phyloP scores from a whole-genome alignment of 768 basidiomycete species.

The Boletus rubroflammeus region DNA sequence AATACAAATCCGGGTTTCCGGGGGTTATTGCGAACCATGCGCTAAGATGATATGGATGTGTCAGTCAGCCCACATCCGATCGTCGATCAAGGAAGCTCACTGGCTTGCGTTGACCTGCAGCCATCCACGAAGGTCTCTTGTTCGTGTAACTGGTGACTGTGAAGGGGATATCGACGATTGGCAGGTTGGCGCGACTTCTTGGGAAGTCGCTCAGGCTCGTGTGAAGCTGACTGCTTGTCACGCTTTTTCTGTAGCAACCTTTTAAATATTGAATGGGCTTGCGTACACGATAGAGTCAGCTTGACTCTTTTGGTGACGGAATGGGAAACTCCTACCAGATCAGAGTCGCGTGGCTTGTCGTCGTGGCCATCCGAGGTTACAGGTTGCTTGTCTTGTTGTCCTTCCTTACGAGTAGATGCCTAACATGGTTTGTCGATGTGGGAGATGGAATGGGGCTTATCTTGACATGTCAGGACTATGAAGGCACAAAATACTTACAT shows the following conservation, averaged over 20 bases:
- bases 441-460: neutral
- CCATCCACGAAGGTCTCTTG: neutral
- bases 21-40: too few relatives aligned
- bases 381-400: too few relatives aligned
- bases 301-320: too few relatives aligned
- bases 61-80: neutral
- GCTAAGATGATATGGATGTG: neutral
- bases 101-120: neutral
- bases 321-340: too few relatives aligned
- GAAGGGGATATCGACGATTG: neutral
- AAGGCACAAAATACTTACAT: neutral
- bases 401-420: too few relatives aligned
- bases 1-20: too few relatives aligned
- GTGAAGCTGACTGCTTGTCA: neutral
- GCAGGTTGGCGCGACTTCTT: neutral
- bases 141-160: neutral
- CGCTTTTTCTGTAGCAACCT: neutral
- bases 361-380: too few relatives aligned
- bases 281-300: too few relatives aligned
- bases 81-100: neutral
- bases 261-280: neutral
- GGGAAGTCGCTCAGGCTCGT: neutral
- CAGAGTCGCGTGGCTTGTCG: too few relatives aligned
- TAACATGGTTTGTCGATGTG: too few relatives aligned
- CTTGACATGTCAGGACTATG: neutral